Evolutionary conservation across 2,329 filamentous ascomycete species (phyloP), one percentile per base, ranked within the genome.

Genomic region (Paracamarosporium sp.): DNA sequence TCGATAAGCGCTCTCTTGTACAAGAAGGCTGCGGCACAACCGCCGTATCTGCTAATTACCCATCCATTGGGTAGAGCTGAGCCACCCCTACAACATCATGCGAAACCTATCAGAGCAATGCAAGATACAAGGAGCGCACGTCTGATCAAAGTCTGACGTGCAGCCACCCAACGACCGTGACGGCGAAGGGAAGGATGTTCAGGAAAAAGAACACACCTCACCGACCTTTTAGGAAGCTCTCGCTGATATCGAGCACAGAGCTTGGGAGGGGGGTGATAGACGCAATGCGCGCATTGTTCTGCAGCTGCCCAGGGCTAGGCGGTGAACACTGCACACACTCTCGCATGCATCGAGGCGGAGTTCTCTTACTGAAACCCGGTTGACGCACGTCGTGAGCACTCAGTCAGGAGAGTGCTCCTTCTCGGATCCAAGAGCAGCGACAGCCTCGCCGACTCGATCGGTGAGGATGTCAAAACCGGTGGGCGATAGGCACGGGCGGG

Each of bases 1-100:
- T 15, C 17, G 43, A 46, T 46, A 46, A 46, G 43, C 43, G 25
- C 43, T 46, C 15, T 46, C 15, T 46, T 46, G 43, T 46, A 46
- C 11, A 15, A 46, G 15, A 46, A 15, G 43, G 11, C 40, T 17
- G 36, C 36, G 36, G 36, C 36, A 17, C 36, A 40, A 15, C 41
- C 20, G 24, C 20, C 20, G 24, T 11, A 46, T 17, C n/a, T 46
- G 43, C 24, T 30, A 17, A 17, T 30, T 24, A 46, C 43, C 24
- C 43, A 44, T 25, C 17, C 22, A 11, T n/a, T 6, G n/a, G 25
- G 9, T n/a, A 17, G 25, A 25, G 25, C 27, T 46, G 43, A 46
- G n/a, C 27, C 43, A 46, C 43, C 43, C 7, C n/a, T 17, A 30
- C 43, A 20, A 25, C 30, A 27, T 27, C 43, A 17, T 46, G 27